Percentiles rank a stretch among this genome's conserved stretches.
These are phyloP conservation scores for Phytophthora brassicae DNA, from an alignment of 352 stramenopile species.

Conservation along the genomic window DNA sequence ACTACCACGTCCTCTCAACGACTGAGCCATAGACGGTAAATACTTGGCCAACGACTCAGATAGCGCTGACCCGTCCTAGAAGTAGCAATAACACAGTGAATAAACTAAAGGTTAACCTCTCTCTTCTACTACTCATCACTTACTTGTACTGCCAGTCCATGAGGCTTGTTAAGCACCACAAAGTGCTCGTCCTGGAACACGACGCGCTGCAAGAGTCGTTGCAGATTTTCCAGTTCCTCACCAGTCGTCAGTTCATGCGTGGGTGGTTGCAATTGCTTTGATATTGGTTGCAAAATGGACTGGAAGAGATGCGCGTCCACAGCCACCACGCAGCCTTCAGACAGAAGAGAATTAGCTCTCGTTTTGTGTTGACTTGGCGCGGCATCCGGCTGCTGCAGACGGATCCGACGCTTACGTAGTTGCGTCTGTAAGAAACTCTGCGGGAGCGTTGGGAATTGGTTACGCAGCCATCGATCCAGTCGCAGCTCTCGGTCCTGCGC, in stretches of 20 bases:
- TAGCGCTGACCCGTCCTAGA: constrained; percentile 46
- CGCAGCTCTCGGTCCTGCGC: constrained; percentile 59
- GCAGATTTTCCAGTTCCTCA: constrained; percentile 13
- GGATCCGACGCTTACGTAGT: constrained; percentile 72
- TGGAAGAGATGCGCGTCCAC: constrained; percentile 58
- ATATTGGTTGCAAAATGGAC: constrained; percentile 22
- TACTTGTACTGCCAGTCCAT: constrained; percentile 66
- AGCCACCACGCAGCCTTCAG: constrained; percentile 41
- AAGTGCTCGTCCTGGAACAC: constrained; percentile 60
- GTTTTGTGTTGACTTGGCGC: constrained; percentile 1
- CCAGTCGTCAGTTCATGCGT: neutral
- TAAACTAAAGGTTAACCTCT: neutral
- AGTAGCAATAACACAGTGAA: neutral
- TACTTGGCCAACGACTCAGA: constrained; percentile 47
- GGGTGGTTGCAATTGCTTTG: constrained; percentile 5
- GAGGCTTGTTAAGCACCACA: constrained; percentile 68
- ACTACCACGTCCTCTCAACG: constrained; percentile 1
- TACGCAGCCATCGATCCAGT: constrained; percentile 65
- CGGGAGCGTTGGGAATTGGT: constrained; percentile 49
- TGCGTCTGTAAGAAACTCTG: constrained; percentile 67
- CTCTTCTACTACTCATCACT: neutral
- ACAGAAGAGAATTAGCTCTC: constrained; percentile 40
- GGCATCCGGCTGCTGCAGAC: constrained; percentile 24
- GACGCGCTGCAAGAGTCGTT: constrained; percentile 37
- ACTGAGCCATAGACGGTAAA: constrained; percentile 40